A percentile compares a stretch with the other conserved stretches of the same genome.
Evolutionary conservation across 257 asterid genomes (phyloP).

Genomic region (Sherardia arvensis): DNA sequence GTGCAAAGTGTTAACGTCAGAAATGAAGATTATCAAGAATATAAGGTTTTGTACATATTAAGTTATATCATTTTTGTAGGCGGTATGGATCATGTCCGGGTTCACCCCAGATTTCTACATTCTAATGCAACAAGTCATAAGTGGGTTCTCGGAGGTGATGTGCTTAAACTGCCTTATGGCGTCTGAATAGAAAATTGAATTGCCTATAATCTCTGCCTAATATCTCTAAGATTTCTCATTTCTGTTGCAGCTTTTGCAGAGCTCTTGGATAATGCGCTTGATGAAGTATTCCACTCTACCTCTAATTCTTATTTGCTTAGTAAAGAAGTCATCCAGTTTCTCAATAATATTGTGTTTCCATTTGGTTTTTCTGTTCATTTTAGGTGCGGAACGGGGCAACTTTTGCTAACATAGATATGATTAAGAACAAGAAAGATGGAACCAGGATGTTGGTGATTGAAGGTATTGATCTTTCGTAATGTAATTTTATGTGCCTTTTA

Average conservation of each 20-base stretch:
- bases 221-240: constrained; percentile 14
- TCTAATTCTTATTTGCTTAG: not conserved
- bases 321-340: not conserved
- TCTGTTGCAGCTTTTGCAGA: constrained; percentile 80
- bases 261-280: constrained; percentile 86
- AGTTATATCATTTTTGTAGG: constrained; percentile 31
- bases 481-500: not conserved
- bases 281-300: constrained; percentile 50
- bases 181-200: not conserved
- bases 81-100: constrained; percentile 93
- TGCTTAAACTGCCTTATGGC: not conserved
- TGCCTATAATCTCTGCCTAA: constrained; percentile 5
- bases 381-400: constrained; percentile 88
- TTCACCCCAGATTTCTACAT: constrained; percentile 87
- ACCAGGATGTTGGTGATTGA: constrained; percentile 80
- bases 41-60: not conserved
- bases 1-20: no score
- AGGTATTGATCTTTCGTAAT: constrained; percentile 36
- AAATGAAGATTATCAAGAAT: no score
- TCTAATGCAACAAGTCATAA: constrained; percentile 98
- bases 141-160: constrained; percentile 96
- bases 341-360: not conserved
- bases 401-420: constrained; percentile 66
- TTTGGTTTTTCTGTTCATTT: constrained; percentile 6
- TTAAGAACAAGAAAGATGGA: constrained; percentile 63